These are phyloP conservation scores for Pholiota adiposa DNA, from an alignment of 1,284 basidiomycete species.

Conservation along the genomic window DNA sequence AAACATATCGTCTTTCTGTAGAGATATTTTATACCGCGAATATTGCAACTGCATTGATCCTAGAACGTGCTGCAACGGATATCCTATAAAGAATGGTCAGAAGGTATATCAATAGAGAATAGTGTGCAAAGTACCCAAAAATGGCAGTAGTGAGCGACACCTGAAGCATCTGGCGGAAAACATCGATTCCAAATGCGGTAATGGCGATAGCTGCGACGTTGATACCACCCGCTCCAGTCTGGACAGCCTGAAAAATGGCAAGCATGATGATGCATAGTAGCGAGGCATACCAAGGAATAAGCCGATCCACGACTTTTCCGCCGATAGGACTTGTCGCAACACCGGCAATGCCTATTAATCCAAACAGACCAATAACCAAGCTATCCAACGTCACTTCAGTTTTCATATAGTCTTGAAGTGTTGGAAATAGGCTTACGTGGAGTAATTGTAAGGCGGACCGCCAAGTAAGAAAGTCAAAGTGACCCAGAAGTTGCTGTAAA, in stretches of 20 bases:
- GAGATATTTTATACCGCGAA: constrained; percentile 45
- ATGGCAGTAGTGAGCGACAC: constrained; percentile 45
- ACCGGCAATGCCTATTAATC: constrained; percentile 71
- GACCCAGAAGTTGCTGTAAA: constrained; percentile 70
- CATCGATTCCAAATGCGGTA: constrained; percentile 45
- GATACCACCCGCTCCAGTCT: constrained; percentile 60
- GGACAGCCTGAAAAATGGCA: constrained; percentile 52
- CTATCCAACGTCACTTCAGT: constrained; percentile 37
- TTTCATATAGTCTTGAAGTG: neutral
- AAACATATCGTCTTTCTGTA: neutral
- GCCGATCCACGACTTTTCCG: constrained; percentile 64
- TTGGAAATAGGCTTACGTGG: constrained; percentile 47
- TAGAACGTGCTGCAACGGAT: constrained; percentile 54
- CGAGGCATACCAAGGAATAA: constrained; percentile 72
- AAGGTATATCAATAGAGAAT: neutral
- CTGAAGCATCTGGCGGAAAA: constrained; percentile 48
- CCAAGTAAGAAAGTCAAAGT: constrained; percentile 75
- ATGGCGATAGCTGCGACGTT: constrained; percentile 62
- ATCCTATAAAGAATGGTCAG: constrained; percentile 41
- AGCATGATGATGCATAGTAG: constrained; percentile 49
- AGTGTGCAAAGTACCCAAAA: constrained; percentile 35
- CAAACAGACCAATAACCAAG: constrained; percentile 72
- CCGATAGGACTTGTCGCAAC: constrained; percentile 64
- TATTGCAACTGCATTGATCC: constrained; percentile 67
- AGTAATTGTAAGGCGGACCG: constrained; percentile 67